A percentile compares a stretch with the other conserved stretches of the same genome.
phyloP scores from a whole-genome alignment of 495 filamentous ascomycete species.

The Penicillium cataractarum region DNA sequence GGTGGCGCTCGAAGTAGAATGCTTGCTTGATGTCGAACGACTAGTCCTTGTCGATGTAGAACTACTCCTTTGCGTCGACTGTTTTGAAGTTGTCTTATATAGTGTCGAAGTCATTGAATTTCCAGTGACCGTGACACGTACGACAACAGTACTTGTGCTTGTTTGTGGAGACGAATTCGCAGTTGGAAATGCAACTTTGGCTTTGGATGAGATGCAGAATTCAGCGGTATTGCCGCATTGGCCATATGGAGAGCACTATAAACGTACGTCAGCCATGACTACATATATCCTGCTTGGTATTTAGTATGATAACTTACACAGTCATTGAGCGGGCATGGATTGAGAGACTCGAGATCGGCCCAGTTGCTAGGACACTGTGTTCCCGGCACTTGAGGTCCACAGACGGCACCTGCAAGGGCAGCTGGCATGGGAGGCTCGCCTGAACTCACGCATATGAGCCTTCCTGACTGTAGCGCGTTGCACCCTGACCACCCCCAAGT shows the following conservation, averaged over 20 bases:
- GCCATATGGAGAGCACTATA: neutral
- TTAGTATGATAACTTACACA: slow-evolving; percentile 13
- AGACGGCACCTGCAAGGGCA: slow-evolving; percentile 22
- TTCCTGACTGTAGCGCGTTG: slow-evolving; percentile 1
- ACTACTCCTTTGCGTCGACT: neutral
- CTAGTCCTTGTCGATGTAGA: neutral
- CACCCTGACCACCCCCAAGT: slow-evolving; percentile 22
- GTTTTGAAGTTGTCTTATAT: neutral
- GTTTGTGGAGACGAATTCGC: neutral
- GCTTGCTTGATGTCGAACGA: neutral
- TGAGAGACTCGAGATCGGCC: slow-evolving; percentile 19
- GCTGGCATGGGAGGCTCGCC: slow-evolving; percentile 25
- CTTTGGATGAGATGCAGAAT: neutral
- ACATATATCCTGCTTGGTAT: neutral
- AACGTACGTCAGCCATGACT: neutral
- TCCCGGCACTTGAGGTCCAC: slow-evolving; percentile 27
- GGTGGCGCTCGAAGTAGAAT: neutral
- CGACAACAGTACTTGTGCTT: neutral
- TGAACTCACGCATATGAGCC: slow-evolving; percentile 21
- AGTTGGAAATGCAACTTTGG: neutral
- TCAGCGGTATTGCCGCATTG: slow-evolving; percentile 11
- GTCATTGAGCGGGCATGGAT: slow-evolving; percentile 16
- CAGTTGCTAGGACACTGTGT: slow-evolving; percentile 17
- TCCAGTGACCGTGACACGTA: neutral
- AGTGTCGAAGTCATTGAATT: neutral